Evolutionary conservation across 805 yeast genomes (phyloP), one percentile per base, ranked within the genome.

Genomic region (Teunomyces stri): DNA sequence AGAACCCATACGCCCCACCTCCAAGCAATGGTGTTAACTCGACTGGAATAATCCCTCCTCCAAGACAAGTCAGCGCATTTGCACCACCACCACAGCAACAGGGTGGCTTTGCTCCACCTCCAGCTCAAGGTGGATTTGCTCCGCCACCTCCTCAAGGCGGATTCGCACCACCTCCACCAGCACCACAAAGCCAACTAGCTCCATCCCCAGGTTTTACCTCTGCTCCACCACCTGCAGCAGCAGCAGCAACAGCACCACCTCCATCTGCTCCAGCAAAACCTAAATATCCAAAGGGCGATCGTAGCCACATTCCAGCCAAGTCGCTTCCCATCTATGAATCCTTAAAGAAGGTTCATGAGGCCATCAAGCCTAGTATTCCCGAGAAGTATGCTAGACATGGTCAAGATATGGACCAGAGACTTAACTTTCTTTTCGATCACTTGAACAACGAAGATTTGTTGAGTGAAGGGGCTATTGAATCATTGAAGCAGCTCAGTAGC

Each of bases 331-430:
- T 94, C 39, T 81, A 70, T 56, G 73, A 77, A n/a, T 71, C 72
- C 10, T 75, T 94, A 46, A 69, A 72, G 11, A 61, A 67, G 4
- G 82, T 81, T 54, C 65, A 89, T 55, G 78, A 72, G 22, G 74
- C 80, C 27, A 82, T 89, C 13, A 79, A 83, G 56, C 92, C 95
- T 13, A 72, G 75, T 39, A 79, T 89, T 37, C 96, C 96, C 21
- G 87, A 81, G 43, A 82, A 81, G 61, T 89, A 80, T 59, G 64
- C 77, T 22, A 85, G 81, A 51, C 97, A 89, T 59, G 78, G 86
- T 44, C 72, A 68, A 40, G 98, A 92, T 64, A 82, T 95, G 61
- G 92, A 84, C 56, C 85, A 86, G 71, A 81, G 98, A 64, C 68
- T 94, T 48, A 78, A 81, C 52, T 78, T 89, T 44, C 72, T 94